These are phyloP conservation scores for Ophiostoma montium DNA, from an alignment of 2,329 filamentous ascomycete genomes.

Conservation along the genomic window DNA sequence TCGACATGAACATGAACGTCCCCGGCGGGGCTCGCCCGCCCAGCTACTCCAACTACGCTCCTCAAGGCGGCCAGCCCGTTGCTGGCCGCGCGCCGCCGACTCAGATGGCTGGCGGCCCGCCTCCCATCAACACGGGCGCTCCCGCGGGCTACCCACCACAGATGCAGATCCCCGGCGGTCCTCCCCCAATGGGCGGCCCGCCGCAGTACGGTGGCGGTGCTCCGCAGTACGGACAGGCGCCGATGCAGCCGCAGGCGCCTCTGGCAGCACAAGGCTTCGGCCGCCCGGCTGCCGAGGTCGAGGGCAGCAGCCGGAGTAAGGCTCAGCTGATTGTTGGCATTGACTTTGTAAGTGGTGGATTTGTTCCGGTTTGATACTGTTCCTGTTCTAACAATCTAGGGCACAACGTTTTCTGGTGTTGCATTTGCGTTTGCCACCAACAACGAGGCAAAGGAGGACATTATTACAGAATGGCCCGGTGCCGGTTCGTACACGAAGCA, in stretches of 20 bases:
- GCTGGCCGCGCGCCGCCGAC: constrained; percentile 38
- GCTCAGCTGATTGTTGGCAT: constrained; percentile 97
- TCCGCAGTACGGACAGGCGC: constrained; percentile 32
- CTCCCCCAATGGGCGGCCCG: constrained; percentile 29
- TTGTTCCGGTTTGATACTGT: neutral
- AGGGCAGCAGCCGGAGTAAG: constrained; percentile 80
- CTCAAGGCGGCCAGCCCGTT: constrained; percentile 18
- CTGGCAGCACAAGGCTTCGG: constrained; percentile 25
- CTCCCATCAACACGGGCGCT: constrained; percentile 52
- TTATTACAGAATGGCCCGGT: constrained; percentile 97
- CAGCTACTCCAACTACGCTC: constrained; percentile 47
- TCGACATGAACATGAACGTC: constrained; percentile 44
- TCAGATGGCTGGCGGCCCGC: constrained; percentile 49
- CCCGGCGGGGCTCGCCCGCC: constrained; percentile 44
- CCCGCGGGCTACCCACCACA: constrained; percentile 47
- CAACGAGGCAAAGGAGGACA: constrained; percentile 94
- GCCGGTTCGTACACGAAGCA: constrained; percentile 97
- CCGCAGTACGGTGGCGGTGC: constrained; percentile 32
- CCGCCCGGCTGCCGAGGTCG: constrained; percentile 52
- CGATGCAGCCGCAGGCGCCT: constrained; percentile 20
- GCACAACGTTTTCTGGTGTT: constrained; percentile 95
- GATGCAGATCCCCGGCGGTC: constrained; percentile 30
- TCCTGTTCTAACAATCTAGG: constrained; percentile 32
- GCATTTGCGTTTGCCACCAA: constrained; percentile 96
- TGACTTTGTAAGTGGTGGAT: constrained; percentile 62